A percentile compares a stretch with the other conserved stretches of the same genome.
Evolutionary conservation across 2,329 filamentous ascomycete genomes (phyloP).

Genomic region (Fusarium camptoceras): DNA sequence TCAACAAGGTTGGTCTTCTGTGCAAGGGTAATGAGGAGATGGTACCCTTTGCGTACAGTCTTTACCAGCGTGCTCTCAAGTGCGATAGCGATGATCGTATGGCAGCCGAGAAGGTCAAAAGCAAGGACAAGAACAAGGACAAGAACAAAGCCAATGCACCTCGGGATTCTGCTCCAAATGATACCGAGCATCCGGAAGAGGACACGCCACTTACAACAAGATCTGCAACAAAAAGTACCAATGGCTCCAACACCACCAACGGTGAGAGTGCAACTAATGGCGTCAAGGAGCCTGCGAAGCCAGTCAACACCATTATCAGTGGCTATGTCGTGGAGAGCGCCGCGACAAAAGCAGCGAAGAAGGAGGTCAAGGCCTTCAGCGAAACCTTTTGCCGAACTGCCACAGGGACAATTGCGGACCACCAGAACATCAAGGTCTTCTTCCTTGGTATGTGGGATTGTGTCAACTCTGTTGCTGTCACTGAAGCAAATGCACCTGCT

Average conservation of each 20-base stretch:
- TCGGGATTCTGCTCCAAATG: too few relatives aligned
- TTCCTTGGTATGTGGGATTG: constrained; percentile 67
- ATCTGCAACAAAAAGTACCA: not conserved
- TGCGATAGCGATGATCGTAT: constrained; percentile 51
- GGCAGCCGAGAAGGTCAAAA: not conserved
- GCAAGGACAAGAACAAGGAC: not conserved
- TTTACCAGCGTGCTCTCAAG: constrained; percentile 55
- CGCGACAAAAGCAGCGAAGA: constrained; percentile 37
- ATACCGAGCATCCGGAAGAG: not conserved
- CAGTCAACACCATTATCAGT: not conserved
- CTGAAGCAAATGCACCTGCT: constrained; percentile 52
- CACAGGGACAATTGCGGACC: not conserved
- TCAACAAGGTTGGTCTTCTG: constrained; percentile 60
- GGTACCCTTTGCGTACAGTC: constrained; percentile 61
- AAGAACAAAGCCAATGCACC: not conserved
- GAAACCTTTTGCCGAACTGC: constrained; percentile 57
- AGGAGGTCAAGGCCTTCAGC: constrained; percentile 59
- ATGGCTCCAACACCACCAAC: too few relatives aligned
- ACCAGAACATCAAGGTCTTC: constrained; percentile 59
- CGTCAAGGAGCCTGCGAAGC: not conserved
- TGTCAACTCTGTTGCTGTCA: constrained; percentile 61
- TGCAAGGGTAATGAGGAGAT: constrained; percentile 65
- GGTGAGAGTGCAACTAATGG: not conserved
- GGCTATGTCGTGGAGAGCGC: constrained; percentile 33
- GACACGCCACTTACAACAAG: not conserved